Base-by-base conservation (phyloP, 2,329 filamentous ascomycete genomes). In the Penicillium psychrosexuale region DNA sequence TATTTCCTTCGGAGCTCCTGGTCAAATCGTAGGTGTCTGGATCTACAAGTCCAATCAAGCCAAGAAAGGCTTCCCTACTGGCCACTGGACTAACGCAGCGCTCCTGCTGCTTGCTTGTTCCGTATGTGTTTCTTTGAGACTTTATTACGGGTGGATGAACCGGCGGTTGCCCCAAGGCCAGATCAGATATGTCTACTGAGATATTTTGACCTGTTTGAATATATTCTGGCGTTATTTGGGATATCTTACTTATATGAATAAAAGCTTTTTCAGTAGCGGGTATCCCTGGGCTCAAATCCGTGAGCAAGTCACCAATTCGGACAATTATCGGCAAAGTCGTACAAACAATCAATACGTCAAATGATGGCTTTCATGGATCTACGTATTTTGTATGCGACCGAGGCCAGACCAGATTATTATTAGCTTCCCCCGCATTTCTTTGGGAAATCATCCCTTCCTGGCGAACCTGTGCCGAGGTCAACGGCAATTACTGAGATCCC, bases 11-110 rank as follows among this genome's bases (percentile, higher is more conserved):
- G 61, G 2, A 24, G 65, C 62, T 0, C 65, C 65, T 2, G 65
- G 66, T 5, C 65, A 67, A 45, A 67, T 68, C 17, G 65, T 66
- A 15, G 66, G 64, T 2, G 63, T 68, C 1, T 68, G 65, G 65
- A 68, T 68, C 19, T 68, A 67, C 22, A 58, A 57, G 30, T 46
- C 51, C 2, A 39, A 54, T 22, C 44, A 57, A 36, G 42, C 42
- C 19, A 33, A 40, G 13, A 31, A 31, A 13, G 47, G 55, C 22
- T 54, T 40, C 31, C 47, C 45, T 12, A 54, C 42, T 7, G 55
- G 50, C 8, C 50, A 54, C 22, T 54, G 46, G 55, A 54, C 51
- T 12, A 57, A 53, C 28, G 55, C 55, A 22, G 55, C 51, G 3
- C 33, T 57, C 34, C 17, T 51, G 11, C 48, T 53, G 8, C 43